Base-by-base conservation (phyloP, 2,329 filamentous ascomycete genomes). In the Calonectria naviculata region DNA sequence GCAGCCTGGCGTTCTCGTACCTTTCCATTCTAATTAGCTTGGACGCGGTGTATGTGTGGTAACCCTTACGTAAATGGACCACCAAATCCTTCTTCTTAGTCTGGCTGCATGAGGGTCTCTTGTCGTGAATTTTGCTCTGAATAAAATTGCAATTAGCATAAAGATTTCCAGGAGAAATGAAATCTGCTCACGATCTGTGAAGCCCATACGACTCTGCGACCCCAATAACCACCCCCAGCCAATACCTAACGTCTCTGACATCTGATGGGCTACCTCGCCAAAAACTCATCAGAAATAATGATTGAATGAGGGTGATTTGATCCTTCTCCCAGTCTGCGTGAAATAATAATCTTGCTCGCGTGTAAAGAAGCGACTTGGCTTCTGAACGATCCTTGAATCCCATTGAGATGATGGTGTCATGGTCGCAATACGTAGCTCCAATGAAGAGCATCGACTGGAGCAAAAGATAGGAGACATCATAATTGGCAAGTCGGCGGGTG, bases 381-480 rank as follows among this genome's bases (percentile, higher is more conserved):
- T 86, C 83, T 46, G 87, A 85, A 0, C 88, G 84, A 65, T 86
- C 84, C 21, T 80, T 78, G 71, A 88, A 87, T 0, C 86, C 87
- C 44, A 88, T 84, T 21, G 80, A 80, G 0, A 79, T 73, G 26
- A 90, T 82, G 0, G 82, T 84, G 3, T 79, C 79, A 36, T 88
- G 85, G 19, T 86, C 84, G 71, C 88, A 90, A 49, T 90, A 84
- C 5, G 86, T 89, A 4, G 87, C 85, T 0, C 87, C 88, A 54
- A 90, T 86, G 67, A 89, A 88, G 2, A 90, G 83, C 81, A 90
- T 87, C 0, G 87, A 84, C 73, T 89, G 87, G 1, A 89, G 75
- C 2, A 90, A 77, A 4, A 89, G 80, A 1, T 84, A 86, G 4
- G 88, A 89, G 3, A 89, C 80, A 1, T 80, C 83, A 12, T 83